Base-by-base conservation (phyloP, 169 alveolate genomes). In the Neospora caninum region DNA sequence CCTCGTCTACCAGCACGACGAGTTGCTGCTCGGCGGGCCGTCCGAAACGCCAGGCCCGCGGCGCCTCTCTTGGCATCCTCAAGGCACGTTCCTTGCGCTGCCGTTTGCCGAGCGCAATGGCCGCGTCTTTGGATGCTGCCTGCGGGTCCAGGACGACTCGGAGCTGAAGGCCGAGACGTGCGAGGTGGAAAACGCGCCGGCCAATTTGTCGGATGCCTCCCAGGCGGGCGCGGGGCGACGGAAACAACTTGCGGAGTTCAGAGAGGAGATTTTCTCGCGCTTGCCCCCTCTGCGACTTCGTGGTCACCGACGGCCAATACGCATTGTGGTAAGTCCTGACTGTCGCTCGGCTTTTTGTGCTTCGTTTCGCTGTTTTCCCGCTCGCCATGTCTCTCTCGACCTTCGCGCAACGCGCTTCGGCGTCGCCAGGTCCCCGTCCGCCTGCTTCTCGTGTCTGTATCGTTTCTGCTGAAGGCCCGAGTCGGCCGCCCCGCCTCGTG, bases 61-160 rank as follows among this genome's bases (percentile, higher is more conserved):
- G 0, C 53, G 89, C 41, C 89, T 82, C 42, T 82, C 89, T 22
- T 82, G 54, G 69, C 67, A 82, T 41, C 89, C 89, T 18, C 89
- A 41, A 18, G 89, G 89, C 39, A 38, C 67, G 38, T 27, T 82
- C 29, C 25, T 82, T 31, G 54, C 89, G 25, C 41, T 82, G 10
- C 89, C 89, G 89, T 82, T 29, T 49, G 89, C 89, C 13, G 89
- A 38, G 67, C 53, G 89, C 16, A 38, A 42, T 36, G 89, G 89
- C 34, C 53, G 54, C 25, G n/a, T 82, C 64, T 82, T 82, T 31
- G 89, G 92, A 9, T 88, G 92, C 54, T 91, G 93, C 31, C 84
- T 36, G 41, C 84, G 42, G 31, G 45, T 34, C 27, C 89, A 39
- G 64, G 38, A 39, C 43, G 41, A 82, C 18, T 41, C n/a, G 4